Evolutionary conservation across 345 rosid genomes (phyloP), one percentile per base, ranked within the genome.

Genomic region (Arabidopsis arenosa): DNA sequence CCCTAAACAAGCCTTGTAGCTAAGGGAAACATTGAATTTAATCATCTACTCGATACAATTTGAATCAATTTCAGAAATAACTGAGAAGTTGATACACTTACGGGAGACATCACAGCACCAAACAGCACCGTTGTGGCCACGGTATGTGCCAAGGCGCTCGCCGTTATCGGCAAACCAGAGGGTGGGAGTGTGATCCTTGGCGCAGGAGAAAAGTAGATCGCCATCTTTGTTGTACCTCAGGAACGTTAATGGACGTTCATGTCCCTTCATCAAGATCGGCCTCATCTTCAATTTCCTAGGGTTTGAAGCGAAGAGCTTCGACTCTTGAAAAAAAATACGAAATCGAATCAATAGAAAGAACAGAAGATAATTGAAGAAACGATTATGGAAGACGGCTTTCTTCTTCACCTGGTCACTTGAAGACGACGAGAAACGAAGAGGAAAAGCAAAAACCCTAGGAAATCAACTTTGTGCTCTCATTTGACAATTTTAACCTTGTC

Each of bases 41-140:
- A 2, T 39, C 39, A 68, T 28, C 21, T 3, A 49, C 3, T 13
- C 21, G 4, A 55, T 32, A 4, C 49, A 2, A 37, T 1, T 7
- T 8, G 9, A 60, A 70, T 9, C 14, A 39, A 56, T 11, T 57
- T 13, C 23, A 36, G 1, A 2, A 44, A 40, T 21, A 37, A 23
- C 14, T 11, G n/a, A 28, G 58, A 40, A 63, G 4, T 4, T 44
- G 48, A 47, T 2, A 30, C 68, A 37, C 79, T 79, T 83, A 70
- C 99, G 84, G 13, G 98, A 92, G 65, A 95, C 87, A 76, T 95
- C 97, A 73, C 98, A 92, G 51, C 84, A 86, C 99, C 99, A 95
- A 58, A 92, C 98, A 52, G 99, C 98, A 26, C 98, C 98, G 62
- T 95, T 95, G 86, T 95, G 99, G 49, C 99, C 99, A 41, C 98